Evolutionary conservation across 257 asterid genomes (phyloP).

Genomic region (Parsonsia alboflavescens): DNA sequence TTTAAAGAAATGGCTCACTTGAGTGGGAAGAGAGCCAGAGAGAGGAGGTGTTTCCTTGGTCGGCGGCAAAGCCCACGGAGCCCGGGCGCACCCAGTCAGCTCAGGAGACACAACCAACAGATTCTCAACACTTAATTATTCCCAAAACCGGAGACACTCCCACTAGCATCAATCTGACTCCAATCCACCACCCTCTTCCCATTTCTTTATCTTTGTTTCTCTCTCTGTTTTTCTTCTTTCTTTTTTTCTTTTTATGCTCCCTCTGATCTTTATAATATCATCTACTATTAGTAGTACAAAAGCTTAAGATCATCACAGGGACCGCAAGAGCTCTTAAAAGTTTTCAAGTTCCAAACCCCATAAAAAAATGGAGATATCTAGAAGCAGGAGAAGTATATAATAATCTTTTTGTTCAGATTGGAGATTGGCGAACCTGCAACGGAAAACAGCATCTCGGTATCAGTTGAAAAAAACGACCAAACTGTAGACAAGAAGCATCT

Average conservation of each 20-base stretch:
- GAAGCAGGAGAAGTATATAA: conserved; percentile 4
- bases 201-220: conserved; percentile 22
- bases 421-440: conserved; percentile 43
- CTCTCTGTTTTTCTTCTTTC: conserved; percentile 17
- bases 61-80: conserved; percentile 90
- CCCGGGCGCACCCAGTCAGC: conserved; percentile 75
- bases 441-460: conserved; percentile 77
- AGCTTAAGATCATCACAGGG: conserved; percentile 26
- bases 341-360: conserved; percentile 39
- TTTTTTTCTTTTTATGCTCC: conserved; percentile 1
- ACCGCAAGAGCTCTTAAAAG: conserved; percentile 29
- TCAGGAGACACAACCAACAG: conserved; percentile 70
- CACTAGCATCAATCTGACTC: conserved; percentile 47
- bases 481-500: conserved; percentile 79
- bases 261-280: conserved; percentile 4
- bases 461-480: conserved; percentile 57
- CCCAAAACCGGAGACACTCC: conserved; percentile 41
- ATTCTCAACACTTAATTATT: conserved; percentile 61
- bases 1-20: conserved; percentile 50
- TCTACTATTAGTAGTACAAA: background rate
- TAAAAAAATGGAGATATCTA: conserved; percentile 29
- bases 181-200: conserved; percentile 33
- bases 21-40: conserved; percentile 52
- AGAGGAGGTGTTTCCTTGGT: conserved; percentile 74
- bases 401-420: conserved; percentile 21